Base-by-base conservation (phyloP, 495 filamentous ascomycete species). In the Penicillium pulvis region DNA sequence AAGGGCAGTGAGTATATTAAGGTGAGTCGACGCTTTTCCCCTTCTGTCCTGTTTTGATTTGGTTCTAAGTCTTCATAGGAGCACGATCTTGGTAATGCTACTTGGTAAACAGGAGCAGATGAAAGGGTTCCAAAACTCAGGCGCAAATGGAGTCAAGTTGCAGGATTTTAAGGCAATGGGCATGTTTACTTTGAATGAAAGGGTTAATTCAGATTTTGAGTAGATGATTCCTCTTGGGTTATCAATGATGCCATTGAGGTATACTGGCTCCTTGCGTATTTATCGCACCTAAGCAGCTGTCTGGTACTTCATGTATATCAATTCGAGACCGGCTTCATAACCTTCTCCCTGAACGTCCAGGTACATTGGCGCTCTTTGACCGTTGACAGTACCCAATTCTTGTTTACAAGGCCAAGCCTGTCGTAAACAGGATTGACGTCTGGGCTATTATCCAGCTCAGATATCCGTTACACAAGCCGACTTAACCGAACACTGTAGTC, bases 1-100 rank as follows among this genome's bases (percentile, higher is more conserved):
- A 94, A 91, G 75, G 91, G 91, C 2, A 81, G 83, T 42, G 90
- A 95, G 59, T 94, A 95, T 71, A 73, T 94, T 57, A 94, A 93
- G 84, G 90, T 91, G 75, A 54, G 69, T 55, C 39, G n/a, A n/a
- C 44, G 53, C 10, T 0, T 14, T 6, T 23, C 2, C 26, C 14
- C 10, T 11, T 36, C 6, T 16, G 14, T 19, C 16, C 6, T 31
- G 11, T n/a, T 20, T 44, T 10, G 6, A 14, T 59, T 68, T 28
- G 48, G 10, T 51, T 55, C 12, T 36, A 46, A 36, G 12, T 35
- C 11, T 55, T 23, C 14, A 23, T 60, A 92, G 88, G 90, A 93
- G 70, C 90, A 93, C 69, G 87, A 91, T 59, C 77, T 93, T 70
- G 90, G 90, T 46, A 93, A 93, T 69, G 85, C 73, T 57, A 73